These are phyloP conservation scores for Ustilago lituana DNA, from an alignment of 1,284 basidiomycete genomes.

Conservation along the genomic window DNA sequence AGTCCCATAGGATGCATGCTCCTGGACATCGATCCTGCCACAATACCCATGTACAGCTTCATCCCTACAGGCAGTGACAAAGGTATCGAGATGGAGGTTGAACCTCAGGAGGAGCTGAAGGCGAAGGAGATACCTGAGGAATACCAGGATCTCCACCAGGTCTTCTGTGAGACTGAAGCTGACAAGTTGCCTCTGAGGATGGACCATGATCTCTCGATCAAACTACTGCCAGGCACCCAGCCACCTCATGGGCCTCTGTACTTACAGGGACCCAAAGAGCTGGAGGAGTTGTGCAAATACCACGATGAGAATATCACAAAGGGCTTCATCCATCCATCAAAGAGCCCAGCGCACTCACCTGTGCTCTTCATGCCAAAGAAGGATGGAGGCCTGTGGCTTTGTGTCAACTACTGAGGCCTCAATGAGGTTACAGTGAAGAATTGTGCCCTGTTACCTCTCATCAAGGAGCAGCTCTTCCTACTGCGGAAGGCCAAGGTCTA, in stretches of 20 bases:
- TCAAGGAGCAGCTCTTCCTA: constrained; percentile 68
- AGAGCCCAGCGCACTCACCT: constrained; percentile 66
- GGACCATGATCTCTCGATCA: not conserved
- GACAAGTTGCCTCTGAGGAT: not conserved
- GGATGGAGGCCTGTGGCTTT: constrained; percentile 68
- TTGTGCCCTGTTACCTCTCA: constrained; percentile 67
- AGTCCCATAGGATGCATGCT: not conserved
- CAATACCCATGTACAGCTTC: no score
- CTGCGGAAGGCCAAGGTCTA: constrained; percentile 63
- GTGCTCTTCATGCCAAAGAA: constrained; percentile 72
- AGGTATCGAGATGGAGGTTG: not conserved
- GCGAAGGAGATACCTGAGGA: not conserved
- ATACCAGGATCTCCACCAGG: not conserved
- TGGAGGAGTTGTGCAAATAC: constrained; percentile 1
- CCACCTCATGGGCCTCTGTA: constrained; percentile 4
- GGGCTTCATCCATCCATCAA: constrained; percentile 8
- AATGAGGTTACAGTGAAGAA: constrained; percentile 69
- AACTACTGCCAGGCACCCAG: not conserved
- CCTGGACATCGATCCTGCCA: not conserved
- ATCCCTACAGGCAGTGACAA: no score
- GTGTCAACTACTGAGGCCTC: constrained; percentile 70
- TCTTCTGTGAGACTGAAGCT: constrained; percentile 1
- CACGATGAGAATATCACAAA: constrained; percentile 1
- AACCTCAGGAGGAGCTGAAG: no score
- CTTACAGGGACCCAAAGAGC: not conserved